Evolutionary conservation across 2,329 filamentous ascomycete genomes (phyloP).

Genomic region (Colletotrichum siamense): DNA sequence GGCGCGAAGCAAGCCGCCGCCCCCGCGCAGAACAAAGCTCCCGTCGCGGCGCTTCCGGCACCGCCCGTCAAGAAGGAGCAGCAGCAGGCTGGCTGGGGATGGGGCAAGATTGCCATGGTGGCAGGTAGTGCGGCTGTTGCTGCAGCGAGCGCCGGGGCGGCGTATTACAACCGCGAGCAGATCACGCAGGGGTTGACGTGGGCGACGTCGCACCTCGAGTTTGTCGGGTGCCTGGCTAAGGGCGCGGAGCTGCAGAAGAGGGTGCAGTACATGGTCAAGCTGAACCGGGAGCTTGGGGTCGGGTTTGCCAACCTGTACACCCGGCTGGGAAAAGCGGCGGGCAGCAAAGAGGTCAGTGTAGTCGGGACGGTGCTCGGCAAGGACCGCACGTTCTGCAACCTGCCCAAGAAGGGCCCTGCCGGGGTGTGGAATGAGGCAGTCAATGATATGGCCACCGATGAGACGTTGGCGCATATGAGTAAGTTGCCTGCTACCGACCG

Average conservation of each 20-base stretch:
- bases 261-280: constrained; percentile 68
- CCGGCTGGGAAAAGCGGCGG: constrained; percentile 73
- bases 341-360: constrained; percentile 56
- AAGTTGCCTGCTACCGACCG: constrained; percentile 34
- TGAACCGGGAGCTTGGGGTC: constrained; percentile 70
- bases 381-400: constrained; percentile 86
- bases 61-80: constrained; percentile 38
- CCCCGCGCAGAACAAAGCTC: constrained; percentile 29
- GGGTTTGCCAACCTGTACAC: constrained; percentile 91
- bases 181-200: constrained; percentile 79
- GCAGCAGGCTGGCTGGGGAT: constrained; percentile 67
- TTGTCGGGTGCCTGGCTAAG: constrained; percentile 88
- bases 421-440: constrained; percentile 72
- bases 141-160: constrained; percentile 81
- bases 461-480: constrained; percentile 81
- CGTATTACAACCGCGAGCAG: constrained; percentile 84
- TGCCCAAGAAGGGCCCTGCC: constrained; percentile 63
- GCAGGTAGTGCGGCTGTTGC: constrained; percentile 85
- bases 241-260: constrained; percentile 81
- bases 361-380: constrained; percentile 66
- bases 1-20: constrained; percentile 49
- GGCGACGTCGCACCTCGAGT: constrained; percentile 90
- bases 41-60: constrained; percentile 39
- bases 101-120: constrained; percentile 85
- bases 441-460: constrained; percentile 81